These are phyloP conservation scores for Epichloe festucae DNA, from an alignment of 2,329 filamentous ascomycete species.

Conservation along the genomic window DNA sequence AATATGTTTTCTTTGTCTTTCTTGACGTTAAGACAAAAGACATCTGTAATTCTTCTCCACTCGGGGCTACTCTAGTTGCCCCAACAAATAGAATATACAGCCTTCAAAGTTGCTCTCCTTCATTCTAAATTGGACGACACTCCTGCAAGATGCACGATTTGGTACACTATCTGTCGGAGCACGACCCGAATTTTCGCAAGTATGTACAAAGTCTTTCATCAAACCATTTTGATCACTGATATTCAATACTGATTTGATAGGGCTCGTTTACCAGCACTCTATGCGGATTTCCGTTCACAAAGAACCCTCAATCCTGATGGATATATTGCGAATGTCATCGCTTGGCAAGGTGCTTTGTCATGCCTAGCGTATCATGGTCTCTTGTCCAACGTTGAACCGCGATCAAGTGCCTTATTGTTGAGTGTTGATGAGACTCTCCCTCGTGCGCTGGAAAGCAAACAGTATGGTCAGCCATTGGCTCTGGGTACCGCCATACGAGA, in stretches of 20 bases:
- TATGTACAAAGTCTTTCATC: conserved; percentile 13
- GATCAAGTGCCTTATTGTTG: conserved; percentile 37
- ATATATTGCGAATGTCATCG: conserved; percentile 64
- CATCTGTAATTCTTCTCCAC: too few species aligned
- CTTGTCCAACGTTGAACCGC: conserved; percentile 27
- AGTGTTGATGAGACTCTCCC: conserved; percentile 50
- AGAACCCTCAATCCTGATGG: conserved; percentile 70
- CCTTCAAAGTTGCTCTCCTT: not conserved
- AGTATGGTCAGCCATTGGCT: conserved; percentile 71
- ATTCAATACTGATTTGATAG: conserved; percentile 25
- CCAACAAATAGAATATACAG: not conserved
- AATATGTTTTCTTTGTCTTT: too few species aligned
- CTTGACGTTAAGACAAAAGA: too few species aligned
- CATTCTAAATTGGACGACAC: not conserved
- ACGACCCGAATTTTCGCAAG: conserved; percentile 50
- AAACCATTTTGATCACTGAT: not conserved
- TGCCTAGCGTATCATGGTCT: conserved; percentile 52
- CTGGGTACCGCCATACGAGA: conserved; percentile 68
- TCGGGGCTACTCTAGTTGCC: not conserved
- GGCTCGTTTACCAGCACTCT: conserved; percentile 70
- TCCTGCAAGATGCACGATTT: conserved; percentile 46
- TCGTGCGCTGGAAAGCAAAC: conserved; percentile 57
- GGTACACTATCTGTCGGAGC: conserved; percentile 48
- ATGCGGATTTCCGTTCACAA: conserved; percentile 72
- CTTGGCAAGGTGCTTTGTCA: conserved; percentile 67